Evolutionary conservation across 441 rosid species (phyloP).

Genomic region (Erysimum cheiri): DNA sequence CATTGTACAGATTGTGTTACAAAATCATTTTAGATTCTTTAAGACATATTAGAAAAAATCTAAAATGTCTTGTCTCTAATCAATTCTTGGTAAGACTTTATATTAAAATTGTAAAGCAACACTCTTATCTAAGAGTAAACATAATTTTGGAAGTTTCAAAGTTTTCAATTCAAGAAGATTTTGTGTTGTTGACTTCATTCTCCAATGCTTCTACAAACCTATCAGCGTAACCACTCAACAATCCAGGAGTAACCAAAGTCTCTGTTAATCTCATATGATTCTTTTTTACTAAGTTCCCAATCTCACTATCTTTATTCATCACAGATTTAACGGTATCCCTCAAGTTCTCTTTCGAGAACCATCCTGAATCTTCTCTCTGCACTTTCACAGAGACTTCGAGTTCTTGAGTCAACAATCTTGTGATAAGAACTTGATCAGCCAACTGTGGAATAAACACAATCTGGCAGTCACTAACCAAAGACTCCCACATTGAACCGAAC

Average conservation of each 20-base stretch:
- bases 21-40: background rate
- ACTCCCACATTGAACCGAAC: constrained; percentile 68
- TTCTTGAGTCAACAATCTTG: constrained; percentile 43
- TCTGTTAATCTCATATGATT: constrained; percentile 13
- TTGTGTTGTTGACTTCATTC: constrained; percentile 26
- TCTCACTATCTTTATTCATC: constrained; percentile 47
- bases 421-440: constrained; percentile 39
- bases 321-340: constrained; percentile 40
- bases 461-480: constrained; percentile 54
- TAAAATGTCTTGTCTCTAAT: background rate
- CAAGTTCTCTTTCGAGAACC: constrained; percentile 48
- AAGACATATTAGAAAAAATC: background rate
- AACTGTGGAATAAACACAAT: constrained; percentile 57
- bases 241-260: constrained; percentile 22
- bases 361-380: constrained; percentile 38
- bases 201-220: constrained; percentile 25
- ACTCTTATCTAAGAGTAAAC: background rate
- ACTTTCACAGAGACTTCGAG: constrained; percentile 47
- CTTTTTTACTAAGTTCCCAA: constrained; percentile 35
- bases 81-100: background rate
- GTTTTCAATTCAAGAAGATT: constrained; percentile 1
- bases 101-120: background rate
- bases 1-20: background rate
- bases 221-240: constrained; percentile 28
- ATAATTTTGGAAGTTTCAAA: background rate